Percentiles rank a stretch among this genome's conserved stretches.
Conservation (phyloP, 768 basidiomycete species). For the Tephrocybe sp. region DNA sequence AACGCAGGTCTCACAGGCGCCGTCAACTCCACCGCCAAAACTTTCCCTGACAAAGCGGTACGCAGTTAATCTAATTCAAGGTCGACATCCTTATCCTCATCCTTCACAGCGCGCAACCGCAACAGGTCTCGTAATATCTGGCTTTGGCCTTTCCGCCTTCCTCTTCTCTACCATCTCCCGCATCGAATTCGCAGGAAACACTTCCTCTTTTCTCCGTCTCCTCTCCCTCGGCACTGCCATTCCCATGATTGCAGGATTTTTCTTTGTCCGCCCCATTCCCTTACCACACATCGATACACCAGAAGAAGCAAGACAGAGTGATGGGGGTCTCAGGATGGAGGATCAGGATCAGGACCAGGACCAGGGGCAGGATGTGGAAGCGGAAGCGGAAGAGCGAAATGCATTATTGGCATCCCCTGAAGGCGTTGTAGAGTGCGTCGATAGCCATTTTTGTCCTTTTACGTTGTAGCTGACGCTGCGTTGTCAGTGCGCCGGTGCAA, state of each 20-base stretch:
- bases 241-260: slow-evolving; percentile 77
- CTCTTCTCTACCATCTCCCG: slow-evolving; percentile 79
- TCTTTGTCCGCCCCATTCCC: slow-evolving; percentile 71
- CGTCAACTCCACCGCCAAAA: slow-evolving; percentile 81
- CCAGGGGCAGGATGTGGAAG: slow-evolving; percentile 20
- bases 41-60: slow-evolving; percentile 71
- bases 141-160: slow-evolving; percentile 90
- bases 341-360: slow-evolving; percentile 5
- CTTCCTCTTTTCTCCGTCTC: slow-evolving; percentile 71
- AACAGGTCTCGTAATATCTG: slow-evolving; percentile 78
- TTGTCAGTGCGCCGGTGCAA: not conserved
- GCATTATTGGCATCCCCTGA: slow-evolving; percentile 4
- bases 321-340: not conserved
- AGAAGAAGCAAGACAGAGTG: not conserved
- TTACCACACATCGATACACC: slow-evolving; percentile 35
- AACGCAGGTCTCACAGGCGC: slow-evolving; percentile 68
- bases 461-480: not conserved
- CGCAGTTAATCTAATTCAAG: slow-evolving; percentile 22
- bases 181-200: slow-evolving; percentile 70
- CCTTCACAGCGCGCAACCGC: slow-evolving; percentile 63
- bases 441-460: not conserved
- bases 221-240: slow-evolving; percentile 76
- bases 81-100: slow-evolving; percentile 1
- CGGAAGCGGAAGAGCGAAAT: slow-evolving; percentile 6
- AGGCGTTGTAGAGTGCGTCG: not conserved